These are phyloP conservation scores for Medicago arabica DNA, from an alignment of 306 rosid genomes.

Conservation along the genomic window DNA sequence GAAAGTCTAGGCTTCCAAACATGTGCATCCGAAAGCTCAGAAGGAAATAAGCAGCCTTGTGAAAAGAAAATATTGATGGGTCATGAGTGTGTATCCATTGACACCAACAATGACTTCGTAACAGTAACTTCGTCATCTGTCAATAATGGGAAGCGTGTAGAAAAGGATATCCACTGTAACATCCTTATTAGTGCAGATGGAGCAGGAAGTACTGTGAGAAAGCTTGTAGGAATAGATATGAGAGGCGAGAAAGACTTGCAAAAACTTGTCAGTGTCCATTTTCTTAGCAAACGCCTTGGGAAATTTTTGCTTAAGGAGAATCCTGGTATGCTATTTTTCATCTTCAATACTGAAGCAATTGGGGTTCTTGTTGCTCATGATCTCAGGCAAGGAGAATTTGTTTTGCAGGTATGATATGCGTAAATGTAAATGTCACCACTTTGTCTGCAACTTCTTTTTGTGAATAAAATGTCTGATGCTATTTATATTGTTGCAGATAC, in stretches of 20 bases:
- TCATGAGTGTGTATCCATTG: conserved; percentile 76
- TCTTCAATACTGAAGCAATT: conserved; percentile 88
- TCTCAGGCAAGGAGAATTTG: conserved; percentile 93
- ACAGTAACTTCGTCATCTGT: conserved; percentile 63
- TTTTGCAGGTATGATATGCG: conserved; percentile 76
- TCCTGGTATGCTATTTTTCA: conserved; percentile 94
- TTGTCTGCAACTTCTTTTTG: conserved; percentile 33
- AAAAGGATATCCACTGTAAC: conserved; percentile 65
- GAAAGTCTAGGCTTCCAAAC: conserved; percentile 66
- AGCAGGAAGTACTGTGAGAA: conserved; percentile 87
- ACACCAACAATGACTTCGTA: conserved; percentile 56
- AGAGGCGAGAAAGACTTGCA: conserved; percentile 87
- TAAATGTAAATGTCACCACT: conserved; percentile 6
- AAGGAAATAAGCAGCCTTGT: conserved; percentile 43
- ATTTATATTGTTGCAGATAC: conserved; percentile 65
- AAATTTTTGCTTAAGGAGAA: conserved; percentile 81
- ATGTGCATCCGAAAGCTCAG: conserved; percentile 49
- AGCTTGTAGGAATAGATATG: conserved; percentile 80
- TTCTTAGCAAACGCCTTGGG: conserved; percentile 85
- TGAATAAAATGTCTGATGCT: conserved; percentile 36
- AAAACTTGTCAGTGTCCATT: conserved; percentile 89
- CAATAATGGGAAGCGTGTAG: conserved; percentile 58
- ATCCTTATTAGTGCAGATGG: conserved; percentile 86
- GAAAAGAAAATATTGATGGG: conserved; percentile 74
- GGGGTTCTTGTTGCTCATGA: conserved; percentile 98